Base-by-base conservation (phyloP, 2,329 filamentous ascomycete genomes). In the Macrophomina pseudophaseolina region DNA sequence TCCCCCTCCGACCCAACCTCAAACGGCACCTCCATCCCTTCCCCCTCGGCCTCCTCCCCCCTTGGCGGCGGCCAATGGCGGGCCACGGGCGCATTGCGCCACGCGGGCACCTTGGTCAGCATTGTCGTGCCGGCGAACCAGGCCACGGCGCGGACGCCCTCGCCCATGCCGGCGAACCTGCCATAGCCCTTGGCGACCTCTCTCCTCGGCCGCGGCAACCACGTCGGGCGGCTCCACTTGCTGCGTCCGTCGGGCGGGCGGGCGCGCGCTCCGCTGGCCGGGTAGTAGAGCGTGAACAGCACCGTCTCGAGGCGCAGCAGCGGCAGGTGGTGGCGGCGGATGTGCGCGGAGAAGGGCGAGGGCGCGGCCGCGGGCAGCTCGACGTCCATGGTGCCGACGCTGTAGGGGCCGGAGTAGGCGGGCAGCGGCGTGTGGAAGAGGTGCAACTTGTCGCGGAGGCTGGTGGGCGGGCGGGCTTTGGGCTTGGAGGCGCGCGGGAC, bases 211-310 rank as follows among this genome's bases (percentile, higher is more conserved):
- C 86, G 78, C 7, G 87, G 86, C 49, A 90, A 81, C 88, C 88
- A 90, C 6, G 87, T 85, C 63, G 87, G 83, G 5, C 88, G 81
- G 18, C 82, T 84, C 70, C 82, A 83, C 46, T 80, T 79, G 49
- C 79, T 79, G 35, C 75, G 72, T 1, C 82, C 78, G 30, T 78
- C 78, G 9, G 79, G 78, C 14, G 77, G 75, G 28, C 76, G 72
- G 0, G 80, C 78, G 18, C 28, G 54, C 1, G 76, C 16, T 74
- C 76, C 7, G 79, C 84, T 82, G 52, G 85, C 83, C 1, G 88
- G 88, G 73, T 91, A 91, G 74, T 87, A 91, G n/a, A 90, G 75
- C 0, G 85, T 85, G 76, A 90, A 85, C 4, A 90, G 80, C 8
- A 90, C 86, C 0, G 88, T 90, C 68, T 87, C 82, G 14, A 87